These are phyloP conservation scores for Aspergillus flavus DNA, from an alignment of 2,329 filamentous ascomycete genomes.

Conservation along the genomic window DNA sequence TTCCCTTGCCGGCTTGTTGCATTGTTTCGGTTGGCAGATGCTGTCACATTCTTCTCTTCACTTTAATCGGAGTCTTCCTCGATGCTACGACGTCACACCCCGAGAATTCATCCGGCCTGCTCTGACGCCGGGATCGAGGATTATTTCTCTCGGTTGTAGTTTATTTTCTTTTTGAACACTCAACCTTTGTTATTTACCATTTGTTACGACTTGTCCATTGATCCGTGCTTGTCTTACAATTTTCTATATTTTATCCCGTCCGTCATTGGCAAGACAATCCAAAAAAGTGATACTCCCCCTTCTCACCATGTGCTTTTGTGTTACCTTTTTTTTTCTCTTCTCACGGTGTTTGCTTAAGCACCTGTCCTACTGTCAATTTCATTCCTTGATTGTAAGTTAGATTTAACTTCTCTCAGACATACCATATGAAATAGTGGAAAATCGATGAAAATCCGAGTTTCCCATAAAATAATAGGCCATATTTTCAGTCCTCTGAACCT, in stretches of 20 bases:
- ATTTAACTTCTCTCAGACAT: slow-evolving; percentile 14
- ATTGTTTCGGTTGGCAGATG: slow-evolving; percentile 25
- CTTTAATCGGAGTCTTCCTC: slow-evolving; percentile 13
- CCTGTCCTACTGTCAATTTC: slow-evolving; percentile 8
- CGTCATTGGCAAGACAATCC: slow-evolving; percentile 13
- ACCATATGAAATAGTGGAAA: slow-evolving; percentile 7
- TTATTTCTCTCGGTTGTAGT: slow-evolving; percentile 3
- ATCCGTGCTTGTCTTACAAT: slow-evolving; percentile 18
- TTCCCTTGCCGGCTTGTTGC: slow-evolving; percentile 28
- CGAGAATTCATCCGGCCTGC: background rate
- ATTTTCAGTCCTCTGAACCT: background rate
- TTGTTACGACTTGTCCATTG: slow-evolving; percentile 3
- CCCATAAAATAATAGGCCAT: background rate
- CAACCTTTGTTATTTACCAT: background rate
- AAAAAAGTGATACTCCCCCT: slow-evolving; percentile 27
- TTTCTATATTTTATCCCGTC: slow-evolving; percentile 8
- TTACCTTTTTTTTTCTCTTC: slow-evolving; percentile 7
- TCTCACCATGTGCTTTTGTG: slow-evolving; percentile 16
- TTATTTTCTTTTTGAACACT: background rate
- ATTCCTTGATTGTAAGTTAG: slow-evolving; percentile 19
- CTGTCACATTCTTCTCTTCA: slow-evolving; percentile 14
- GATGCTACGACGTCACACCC: background rate
- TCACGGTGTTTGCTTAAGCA: slow-evolving; percentile 8
- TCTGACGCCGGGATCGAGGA: background rate
- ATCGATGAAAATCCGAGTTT: slow-evolving; percentile 1